phyloP scores from a whole-genome alignment of 2,329 filamentous ascomycete genomes.

The Neofusicoccum laricinum region DNA sequence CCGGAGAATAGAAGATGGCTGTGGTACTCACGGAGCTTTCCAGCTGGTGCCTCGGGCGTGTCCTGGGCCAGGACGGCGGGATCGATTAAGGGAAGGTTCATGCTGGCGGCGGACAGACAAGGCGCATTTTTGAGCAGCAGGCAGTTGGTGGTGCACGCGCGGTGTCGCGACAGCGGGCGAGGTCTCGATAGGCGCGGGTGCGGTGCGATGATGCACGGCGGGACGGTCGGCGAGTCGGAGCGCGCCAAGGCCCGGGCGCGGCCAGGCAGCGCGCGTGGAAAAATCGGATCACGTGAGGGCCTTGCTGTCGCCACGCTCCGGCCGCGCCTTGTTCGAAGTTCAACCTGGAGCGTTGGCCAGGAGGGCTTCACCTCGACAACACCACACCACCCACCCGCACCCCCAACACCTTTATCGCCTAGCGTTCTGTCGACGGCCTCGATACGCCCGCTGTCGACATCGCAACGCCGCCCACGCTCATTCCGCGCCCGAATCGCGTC shows the following conservation, averaged over 20 bases:
- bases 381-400: slow-evolving; percentile 17
- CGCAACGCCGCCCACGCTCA: slow-evolving; percentile 22
- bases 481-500: slow-evolving; percentile 12
- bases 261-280: background rate
- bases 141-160: background rate
- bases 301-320: background rate
- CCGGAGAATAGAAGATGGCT: slow-evolving; percentile 22
- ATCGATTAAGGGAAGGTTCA: slow-evolving; percentile 72
- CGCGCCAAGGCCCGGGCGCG: background rate
- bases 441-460: slow-evolving; percentile 25
- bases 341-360: slow-evolving; percentile 9
- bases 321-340: slow-evolving; percentile 1
- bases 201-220: background rate
- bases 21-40: slow-evolving; percentile 67
- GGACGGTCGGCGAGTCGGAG: slow-evolving; percentile 9
- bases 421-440: slow-evolving; percentile 29
- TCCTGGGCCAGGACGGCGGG: slow-evolving; percentile 73
- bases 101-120: slow-evolving; percentile 30
- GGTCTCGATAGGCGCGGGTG: background rate
- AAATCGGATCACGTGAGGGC: background rate
- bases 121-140: background rate
- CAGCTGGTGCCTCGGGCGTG: slow-evolving; percentile 86
- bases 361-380: slow-evolving; percentile 5
- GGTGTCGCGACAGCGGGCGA: background rate
- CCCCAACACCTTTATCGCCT: slow-evolving; percentile 31